These are phyloP conservation scores for Pyrenochaeta sp. DNA, from an alignment of 2,329 filamentous ascomycete species.

Conservation along the genomic window DNA sequence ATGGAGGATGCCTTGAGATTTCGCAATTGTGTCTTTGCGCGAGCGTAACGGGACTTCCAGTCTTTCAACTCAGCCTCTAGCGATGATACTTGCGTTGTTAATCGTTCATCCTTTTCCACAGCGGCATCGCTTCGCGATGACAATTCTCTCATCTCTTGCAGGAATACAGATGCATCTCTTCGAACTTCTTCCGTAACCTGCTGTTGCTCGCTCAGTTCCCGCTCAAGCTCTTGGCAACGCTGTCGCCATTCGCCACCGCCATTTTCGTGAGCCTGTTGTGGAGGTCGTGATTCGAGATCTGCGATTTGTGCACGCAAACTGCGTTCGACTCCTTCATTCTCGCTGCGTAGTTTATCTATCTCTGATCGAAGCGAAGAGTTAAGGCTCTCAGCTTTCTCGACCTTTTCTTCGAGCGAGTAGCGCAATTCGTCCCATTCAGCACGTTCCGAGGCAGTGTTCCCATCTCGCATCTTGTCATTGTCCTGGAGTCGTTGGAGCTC, in stretches of 20 bases:
- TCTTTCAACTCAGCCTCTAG: conserved; percentile 85
- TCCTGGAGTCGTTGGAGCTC: conserved; percentile 70
- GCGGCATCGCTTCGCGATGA: conserved; percentile 81
- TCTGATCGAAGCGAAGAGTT: conserved; percentile 83
- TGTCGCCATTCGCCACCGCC: conserved; percentile 47
- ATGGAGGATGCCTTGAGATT: conserved; percentile 82
- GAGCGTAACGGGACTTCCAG: conserved; percentile 90
- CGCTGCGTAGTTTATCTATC: conserved; percentile 74
- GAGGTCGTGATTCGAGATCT: conserved; percentile 49
- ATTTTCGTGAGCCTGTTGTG: conserved; percentile 27
- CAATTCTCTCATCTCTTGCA: conserved; percentile 87
- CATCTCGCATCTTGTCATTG: conserved; percentile 63
- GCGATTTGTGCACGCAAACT: conserved; percentile 72
- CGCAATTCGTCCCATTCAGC: conserved; percentile 75
- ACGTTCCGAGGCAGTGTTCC: conserved; percentile 68
- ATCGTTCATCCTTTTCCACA: conserved; percentile 81
- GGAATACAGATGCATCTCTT: conserved; percentile 80
- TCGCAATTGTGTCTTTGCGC: conserved; percentile 85
- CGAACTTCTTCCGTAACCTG: conserved; percentile 87
- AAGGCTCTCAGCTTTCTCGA: conserved; percentile 77
- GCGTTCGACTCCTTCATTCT: conserved; percentile 70
- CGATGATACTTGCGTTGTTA: conserved; percentile 76
- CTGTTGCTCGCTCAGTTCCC: conserved; percentile 78
- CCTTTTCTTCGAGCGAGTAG: conserved; percentile 73
- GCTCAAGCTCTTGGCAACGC: conserved; percentile 55